Conservation (phyloP, 164 flowering plant genomes). For the Chloranthus sessilifolius region DNA sequence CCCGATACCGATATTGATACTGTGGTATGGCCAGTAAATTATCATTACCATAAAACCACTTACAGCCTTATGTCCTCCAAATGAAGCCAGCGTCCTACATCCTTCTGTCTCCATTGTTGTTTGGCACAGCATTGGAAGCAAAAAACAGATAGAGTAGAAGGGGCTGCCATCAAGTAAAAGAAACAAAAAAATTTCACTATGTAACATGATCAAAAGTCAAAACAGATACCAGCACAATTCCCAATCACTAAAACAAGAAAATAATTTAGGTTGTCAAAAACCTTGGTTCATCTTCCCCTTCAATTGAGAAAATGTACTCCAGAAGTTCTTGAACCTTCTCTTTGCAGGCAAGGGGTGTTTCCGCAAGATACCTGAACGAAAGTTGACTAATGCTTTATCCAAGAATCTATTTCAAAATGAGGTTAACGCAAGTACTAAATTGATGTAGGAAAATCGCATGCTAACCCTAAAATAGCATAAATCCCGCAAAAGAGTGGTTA, state of each 20-base stretch:
- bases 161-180: conserved; percentile 43
- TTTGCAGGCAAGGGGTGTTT: conserved; percentile 63
- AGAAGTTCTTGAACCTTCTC: conserved; percentile 62
- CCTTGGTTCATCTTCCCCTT: conserved; percentile 87
- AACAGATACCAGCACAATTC: not conserved
- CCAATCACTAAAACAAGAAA: not conserved
- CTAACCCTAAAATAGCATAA: no score
- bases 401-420: conserved; percentile 5
- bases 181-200: conserved; percentile 9
- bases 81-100: conserved; percentile 45
- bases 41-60: no score
- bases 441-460: no score
- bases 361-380: conserved; percentile 73
- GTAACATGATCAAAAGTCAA: not conserved
- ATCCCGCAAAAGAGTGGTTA: no score
- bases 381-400: conserved; percentile 7
- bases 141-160: conserved; percentile 63
- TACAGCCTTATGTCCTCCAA: conserved; percentile 65
- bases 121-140: conserved; percentile 93
- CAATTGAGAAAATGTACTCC: conserved; percentile 60
- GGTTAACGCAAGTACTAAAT: no score
- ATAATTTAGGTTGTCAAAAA: conserved; percentile 13
- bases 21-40: no score
- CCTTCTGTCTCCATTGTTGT: conserved; percentile 69
- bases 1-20: no score